These are phyloP conservation scores for Sugiyamaella novakii DNA, from an alignment of 1,139 yeast species.

Conservation along the genomic window DNA sequence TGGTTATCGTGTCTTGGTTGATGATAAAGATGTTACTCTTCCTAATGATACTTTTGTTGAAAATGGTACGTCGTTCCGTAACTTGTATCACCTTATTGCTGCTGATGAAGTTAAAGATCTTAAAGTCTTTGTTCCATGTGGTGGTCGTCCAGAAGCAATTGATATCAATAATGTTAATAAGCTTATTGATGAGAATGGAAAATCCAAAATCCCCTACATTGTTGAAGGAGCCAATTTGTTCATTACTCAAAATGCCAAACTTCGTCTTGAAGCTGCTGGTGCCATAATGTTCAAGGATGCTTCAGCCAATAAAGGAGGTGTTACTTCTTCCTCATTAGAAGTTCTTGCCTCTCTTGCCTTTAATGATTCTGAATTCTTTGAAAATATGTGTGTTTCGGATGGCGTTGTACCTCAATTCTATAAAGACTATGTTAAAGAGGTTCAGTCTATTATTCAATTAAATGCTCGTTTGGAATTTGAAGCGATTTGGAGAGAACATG, in stretches of 20 bases:
- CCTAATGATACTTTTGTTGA: conserved; percentile 77
- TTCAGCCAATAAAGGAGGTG: conserved; percentile 98
- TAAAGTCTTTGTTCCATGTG: conserved; percentile 92
- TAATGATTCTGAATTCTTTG: conserved; percentile 77
- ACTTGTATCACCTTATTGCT: conserved; percentile 79
- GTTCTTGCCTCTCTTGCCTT: conserved; percentile 93
- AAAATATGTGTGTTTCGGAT: conserved; percentile 67
- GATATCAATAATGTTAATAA: conserved; percentile 79
- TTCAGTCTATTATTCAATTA: conserved; percentile 69
- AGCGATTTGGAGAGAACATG: conserved; percentile 79
- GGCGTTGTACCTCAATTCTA: conserved; percentile 67
- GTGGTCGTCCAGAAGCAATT: conserved; percentile 97
- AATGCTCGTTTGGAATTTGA: conserved; percentile 88
- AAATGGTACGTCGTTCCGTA: conserved; percentile 91
- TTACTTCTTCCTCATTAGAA: conserved; percentile 93
- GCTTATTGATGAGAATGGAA: conserved; percentile 79
- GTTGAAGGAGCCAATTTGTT: conserved; percentile 98
- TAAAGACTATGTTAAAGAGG: conserved; percentile 77
- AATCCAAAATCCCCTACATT: conserved; percentile 77
- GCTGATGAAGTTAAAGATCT: conserved; percentile 57
- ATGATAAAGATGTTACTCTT: conserved; percentile 74
- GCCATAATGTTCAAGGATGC: conserved; percentile 91
- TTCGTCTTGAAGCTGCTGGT: conserved; percentile 83
- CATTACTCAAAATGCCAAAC: conserved; percentile 91
- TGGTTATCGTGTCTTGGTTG: conserved; percentile 85